phyloP scores from a whole-genome alignment of 2,329 filamentous ascomycete genomes.

The Didymellaceae sp. region DNA sequence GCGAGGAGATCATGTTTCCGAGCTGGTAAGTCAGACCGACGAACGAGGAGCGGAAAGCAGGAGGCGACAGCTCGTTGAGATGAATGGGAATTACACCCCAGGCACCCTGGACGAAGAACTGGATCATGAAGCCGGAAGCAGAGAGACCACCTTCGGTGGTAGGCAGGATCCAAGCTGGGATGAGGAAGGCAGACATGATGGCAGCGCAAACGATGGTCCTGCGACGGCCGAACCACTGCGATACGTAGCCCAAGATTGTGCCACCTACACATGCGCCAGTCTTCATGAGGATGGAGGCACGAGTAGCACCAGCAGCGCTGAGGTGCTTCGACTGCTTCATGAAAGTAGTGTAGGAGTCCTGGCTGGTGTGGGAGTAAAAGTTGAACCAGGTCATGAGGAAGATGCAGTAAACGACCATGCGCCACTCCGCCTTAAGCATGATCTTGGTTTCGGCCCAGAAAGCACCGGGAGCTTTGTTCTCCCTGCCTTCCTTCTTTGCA shows the following conservation, averaged over 20 bases:
- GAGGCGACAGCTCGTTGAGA: constrained; percentile 74
- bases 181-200: constrained; percentile 65
- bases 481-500: constrained; percentile 66
- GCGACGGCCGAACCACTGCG: constrained; percentile 77
- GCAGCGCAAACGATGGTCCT: constrained; percentile 69
- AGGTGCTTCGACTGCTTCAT: constrained; percentile 77
- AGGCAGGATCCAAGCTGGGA: constrained; percentile 75
- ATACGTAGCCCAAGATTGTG: constrained; percentile 74
- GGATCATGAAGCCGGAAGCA: constrained; percentile 71
- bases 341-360: constrained; percentile 83
- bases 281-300: constrained; percentile 84
- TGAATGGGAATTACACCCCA: constrained; percentile 65
- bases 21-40: constrained; percentile 76
- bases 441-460: constrained; percentile 74
- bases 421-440: constrained; percentile 76
- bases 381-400: constrained; percentile 75
- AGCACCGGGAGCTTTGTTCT: constrained; percentile 51
- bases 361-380: constrained; percentile 76
- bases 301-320: constrained; percentile 66
- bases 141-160: constrained; percentile 65
- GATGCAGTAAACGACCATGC: constrained; percentile 77
- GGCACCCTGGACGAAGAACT: constrained; percentile 58
- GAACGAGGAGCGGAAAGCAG: constrained; percentile 73
- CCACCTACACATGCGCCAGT: constrained; percentile 77
- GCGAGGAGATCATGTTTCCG: constrained; percentile 76